Evolutionary conservation across 148 eudicot species (phyloP).

Genomic region (Fagopyrum esculentum): DNA sequence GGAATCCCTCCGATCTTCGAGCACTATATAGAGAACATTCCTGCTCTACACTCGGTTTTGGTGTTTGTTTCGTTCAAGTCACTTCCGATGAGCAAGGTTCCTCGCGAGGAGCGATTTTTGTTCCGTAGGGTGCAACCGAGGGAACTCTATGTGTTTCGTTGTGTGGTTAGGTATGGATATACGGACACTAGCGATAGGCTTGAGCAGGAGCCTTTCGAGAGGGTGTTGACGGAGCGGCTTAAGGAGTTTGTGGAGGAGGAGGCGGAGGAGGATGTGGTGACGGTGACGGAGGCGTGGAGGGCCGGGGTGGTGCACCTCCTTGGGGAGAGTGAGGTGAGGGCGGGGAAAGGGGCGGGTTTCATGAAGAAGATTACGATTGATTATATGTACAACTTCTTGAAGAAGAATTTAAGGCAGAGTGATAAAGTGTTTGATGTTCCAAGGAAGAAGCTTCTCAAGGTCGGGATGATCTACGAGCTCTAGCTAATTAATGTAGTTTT

Average conservation of each 20-base stretch:
- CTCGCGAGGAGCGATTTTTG: slow-evolving; percentile 35
- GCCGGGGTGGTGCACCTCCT: slow-evolving; percentile 51
- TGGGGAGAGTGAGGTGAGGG: slow-evolving; percentile 51
- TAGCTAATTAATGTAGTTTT: not conserved
- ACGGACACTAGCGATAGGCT: not conserved
- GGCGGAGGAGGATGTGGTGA: slow-evolving; percentile 10
- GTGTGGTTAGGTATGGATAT: not conserved
- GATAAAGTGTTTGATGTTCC: slow-evolving; percentile 50
- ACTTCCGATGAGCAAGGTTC: slow-evolving; percentile 31
- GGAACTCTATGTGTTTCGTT: not conserved
- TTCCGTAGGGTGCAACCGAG: slow-evolving; percentile 30
- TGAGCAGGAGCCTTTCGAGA: slow-evolving; percentile 11
- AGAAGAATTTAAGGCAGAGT: slow-evolving; percentile 46
- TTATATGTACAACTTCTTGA: slow-evolving; percentile 44
- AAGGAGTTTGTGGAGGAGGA: slow-evolving; percentile 20
- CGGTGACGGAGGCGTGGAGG: slow-evolving; percentile 35
- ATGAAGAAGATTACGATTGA: slow-evolving; percentile 42
- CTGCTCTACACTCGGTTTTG: too few relatives aligned
- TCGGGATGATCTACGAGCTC: slow-evolving; percentile 65
- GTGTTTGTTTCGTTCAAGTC: slow-evolving; percentile 19
- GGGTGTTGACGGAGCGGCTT: slow-evolving; percentile 2
- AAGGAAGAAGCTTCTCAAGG: slow-evolving; percentile 45
- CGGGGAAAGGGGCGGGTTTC: slow-evolving; percentile 30
- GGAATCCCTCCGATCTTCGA: too few relatives aligned
- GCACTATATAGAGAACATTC: too few relatives aligned